Percentiles rank a stretch among this genome's conserved stretches.
These are phyloP conservation scores for Omphalotus guepiniiformis DNA, from an alignment of 768 basidiomycete genomes.

Conservation along the genomic window DNA sequence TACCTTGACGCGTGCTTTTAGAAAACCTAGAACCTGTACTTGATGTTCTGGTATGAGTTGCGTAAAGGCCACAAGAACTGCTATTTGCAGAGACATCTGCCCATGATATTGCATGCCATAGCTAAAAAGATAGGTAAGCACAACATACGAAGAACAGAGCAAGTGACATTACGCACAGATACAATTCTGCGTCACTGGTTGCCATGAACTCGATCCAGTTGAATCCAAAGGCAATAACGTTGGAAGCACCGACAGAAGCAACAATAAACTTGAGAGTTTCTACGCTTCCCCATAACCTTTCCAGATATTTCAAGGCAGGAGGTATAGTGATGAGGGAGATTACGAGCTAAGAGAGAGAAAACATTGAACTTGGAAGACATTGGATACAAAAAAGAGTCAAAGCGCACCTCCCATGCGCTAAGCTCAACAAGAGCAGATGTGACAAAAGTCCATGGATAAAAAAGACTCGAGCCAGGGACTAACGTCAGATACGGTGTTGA, in stretches of 20 bases:
- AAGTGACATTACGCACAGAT: conserved; percentile 56
- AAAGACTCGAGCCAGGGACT: conserved; percentile 75
- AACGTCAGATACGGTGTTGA: conserved; percentile 68
- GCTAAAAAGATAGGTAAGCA: conserved; percentile 35
- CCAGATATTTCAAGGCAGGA: conserved; percentile 83
- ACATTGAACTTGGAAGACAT: not conserved
- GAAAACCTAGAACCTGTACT: conserved; percentile 82
- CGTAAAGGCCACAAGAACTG: conserved; percentile 92
- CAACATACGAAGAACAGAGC: conserved; percentile 6
- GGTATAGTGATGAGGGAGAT: conserved; percentile 75
- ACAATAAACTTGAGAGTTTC: conserved; percentile 86
- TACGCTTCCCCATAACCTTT: conserved; percentile 88
- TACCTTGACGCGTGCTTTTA: conserved; percentile 90
- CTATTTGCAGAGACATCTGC: conserved; percentile 86
- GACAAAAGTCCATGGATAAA: conserved; percentile 92
- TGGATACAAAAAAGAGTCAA: not conserved
- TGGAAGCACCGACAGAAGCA: conserved; percentile 73
- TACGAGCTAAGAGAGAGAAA: conserved; percentile 52
- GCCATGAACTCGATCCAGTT: conserved; percentile 84
- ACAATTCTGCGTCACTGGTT: conserved; percentile 65
- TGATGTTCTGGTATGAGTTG: conserved; percentile 98
- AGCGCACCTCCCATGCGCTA: conserved; percentile 77
- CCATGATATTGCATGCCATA: conserved; percentile 90
- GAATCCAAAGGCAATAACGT: conserved; percentile 83
- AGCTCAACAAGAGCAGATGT: conserved; percentile 87